Conservation (phyloP, 1,284 basidiomycete species). For the Bondarzewia mesenterica region DNA sequence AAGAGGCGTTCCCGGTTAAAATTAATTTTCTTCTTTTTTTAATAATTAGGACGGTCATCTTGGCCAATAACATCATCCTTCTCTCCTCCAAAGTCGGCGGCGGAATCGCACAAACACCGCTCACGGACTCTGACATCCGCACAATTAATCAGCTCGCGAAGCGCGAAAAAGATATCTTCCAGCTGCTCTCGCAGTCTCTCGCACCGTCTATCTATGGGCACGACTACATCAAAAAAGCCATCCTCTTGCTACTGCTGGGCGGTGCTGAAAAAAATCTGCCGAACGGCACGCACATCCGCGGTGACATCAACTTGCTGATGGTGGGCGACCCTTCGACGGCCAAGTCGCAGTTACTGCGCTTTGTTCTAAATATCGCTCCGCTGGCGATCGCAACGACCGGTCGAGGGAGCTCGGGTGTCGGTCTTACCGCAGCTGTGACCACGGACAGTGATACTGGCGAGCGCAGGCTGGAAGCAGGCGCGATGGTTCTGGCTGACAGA, state of each 20-base stretch:
- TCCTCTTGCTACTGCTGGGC: conserved; percentile 88
- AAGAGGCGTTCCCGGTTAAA: too few relatives aligned
- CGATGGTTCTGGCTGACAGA: conserved; percentile 99
- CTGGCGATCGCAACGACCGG: conserved; percentile 98
- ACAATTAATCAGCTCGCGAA: conserved; percentile 94
- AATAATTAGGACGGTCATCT: conserved; percentile 72
- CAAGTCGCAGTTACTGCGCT: conserved; percentile 94
- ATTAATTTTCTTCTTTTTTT: conserved; percentile 8
- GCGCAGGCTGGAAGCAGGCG: conserved; percentile 92
- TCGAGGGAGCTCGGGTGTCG: conserved; percentile 94
- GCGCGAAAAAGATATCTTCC: conserved; percentile 72
- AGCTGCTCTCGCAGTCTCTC: conserved; percentile 87
- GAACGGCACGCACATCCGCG: conserved; percentile 98
- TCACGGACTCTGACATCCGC: conserved; percentile 94
- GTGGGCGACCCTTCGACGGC: conserved; percentile 98
- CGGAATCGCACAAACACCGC: conserved; percentile 87
- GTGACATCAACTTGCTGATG: conserved; percentile 99
- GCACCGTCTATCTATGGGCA: conserved; percentile 98
- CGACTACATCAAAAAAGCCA: conserved; percentile 92
- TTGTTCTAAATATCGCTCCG: conserved; percentile 94
- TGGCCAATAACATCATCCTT: conserved; percentile 96
- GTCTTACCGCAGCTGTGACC: conserved; percentile 98
- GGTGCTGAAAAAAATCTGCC: conserved; percentile 97
- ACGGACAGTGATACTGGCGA: conserved; percentile 98
- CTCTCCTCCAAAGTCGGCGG: conserved; percentile 95